phyloP scores from a whole-genome alignment of 352 stramenopile species.

The Pythium utonaiense region DNA sequence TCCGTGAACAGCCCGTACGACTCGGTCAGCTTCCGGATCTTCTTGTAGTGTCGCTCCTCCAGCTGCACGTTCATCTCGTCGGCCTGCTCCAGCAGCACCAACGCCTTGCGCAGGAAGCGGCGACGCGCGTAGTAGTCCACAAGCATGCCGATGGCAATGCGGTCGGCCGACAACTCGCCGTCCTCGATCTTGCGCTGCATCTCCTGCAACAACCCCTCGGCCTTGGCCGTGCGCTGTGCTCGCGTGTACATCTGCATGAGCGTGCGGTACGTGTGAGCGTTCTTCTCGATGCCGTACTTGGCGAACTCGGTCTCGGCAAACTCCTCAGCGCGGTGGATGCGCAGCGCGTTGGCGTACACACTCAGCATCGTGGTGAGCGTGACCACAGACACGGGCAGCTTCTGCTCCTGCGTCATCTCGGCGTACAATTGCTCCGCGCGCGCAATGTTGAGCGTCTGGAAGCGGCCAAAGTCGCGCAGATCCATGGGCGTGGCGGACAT shows the following conservation, averaged over 20 bases:
- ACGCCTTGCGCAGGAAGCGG: constrained; percentile 50
- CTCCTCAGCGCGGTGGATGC: constrained; percentile 42
- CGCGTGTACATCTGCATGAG: constrained; percentile 84
- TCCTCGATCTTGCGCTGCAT: constrained; percentile 39
- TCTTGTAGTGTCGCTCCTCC: constrained; percentile 66
- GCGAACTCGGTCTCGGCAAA: constrained; percentile 51
- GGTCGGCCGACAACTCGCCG: constrained; percentile 53
- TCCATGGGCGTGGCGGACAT: constrained; percentile 59
- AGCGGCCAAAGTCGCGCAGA: constrained; percentile 58
- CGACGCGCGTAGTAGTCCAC: constrained; percentile 78
- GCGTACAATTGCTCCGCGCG: constrained; percentile 56
- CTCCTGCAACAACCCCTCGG: constrained; percentile 45
- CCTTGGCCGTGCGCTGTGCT: constrained; percentile 52
- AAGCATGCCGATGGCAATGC: constrained; percentile 57
- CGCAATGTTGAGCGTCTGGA: constrained; percentile 67
- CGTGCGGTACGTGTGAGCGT: constrained; percentile 66
- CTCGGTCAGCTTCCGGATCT: constrained; percentile 60
- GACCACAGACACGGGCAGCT: constrained; percentile 36
- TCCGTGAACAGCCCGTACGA: constrained; percentile 72
- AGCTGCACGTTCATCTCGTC: constrained; percentile 49
- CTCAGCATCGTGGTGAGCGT: constrained; percentile 76
- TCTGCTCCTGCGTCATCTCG: constrained; percentile 53
- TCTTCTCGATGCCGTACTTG: constrained; percentile 37
- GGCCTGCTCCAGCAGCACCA: constrained; percentile 60
- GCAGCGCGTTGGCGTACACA: constrained; percentile 76